phyloP scores from a whole-genome alignment of 768 basidiomycete species.

The Dacryopinax spathularia region DNA sequence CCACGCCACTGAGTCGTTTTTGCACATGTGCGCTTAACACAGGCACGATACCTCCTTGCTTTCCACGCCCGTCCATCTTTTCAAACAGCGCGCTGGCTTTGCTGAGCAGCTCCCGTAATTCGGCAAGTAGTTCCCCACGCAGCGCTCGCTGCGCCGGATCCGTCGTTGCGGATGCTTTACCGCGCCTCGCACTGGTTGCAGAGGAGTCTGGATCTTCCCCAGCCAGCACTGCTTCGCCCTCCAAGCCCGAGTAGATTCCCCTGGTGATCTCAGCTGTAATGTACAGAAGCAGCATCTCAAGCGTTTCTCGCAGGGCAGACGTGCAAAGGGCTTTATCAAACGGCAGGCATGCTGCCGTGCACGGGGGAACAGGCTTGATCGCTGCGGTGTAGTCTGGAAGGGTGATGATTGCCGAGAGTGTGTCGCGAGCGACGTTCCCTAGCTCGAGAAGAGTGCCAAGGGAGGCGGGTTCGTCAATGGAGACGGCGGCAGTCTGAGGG shows the following conservation, averaged over 20 bases:
- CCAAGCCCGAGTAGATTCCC: background rate
- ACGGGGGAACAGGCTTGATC: slow-evolving; percentile 14
- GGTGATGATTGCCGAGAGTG: slow-evolving; percentile 51
- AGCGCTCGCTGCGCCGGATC: slow-evolving; percentile 58
- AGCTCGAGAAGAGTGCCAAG: slow-evolving; percentile 79
- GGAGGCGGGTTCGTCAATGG: slow-evolving; percentile 67
- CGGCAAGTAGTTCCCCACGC: slow-evolving; percentile 65
- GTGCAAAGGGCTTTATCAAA: slow-evolving; percentile 13
- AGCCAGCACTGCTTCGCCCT: slow-evolving; percentile 3
- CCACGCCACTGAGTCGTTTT: background rate
- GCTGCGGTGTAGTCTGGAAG: slow-evolving; percentile 46
- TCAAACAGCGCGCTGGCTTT: slow-evolving; percentile 50
- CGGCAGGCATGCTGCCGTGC: slow-evolving; percentile 15
- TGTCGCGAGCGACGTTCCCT: slow-evolving; percentile 60
- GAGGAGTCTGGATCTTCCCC: slow-evolving; percentile 29
- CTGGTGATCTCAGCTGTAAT: background rate
- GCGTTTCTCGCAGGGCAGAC: slow-evolving; percentile 11
- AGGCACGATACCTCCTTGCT: background rate
- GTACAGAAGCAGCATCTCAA: slow-evolving; percentile 1
- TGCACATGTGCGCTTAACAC: background rate
- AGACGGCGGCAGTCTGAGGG: slow-evolving; percentile 67
- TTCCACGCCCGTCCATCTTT: slow-evolving; percentile 34
- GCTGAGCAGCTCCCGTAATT: slow-evolving; percentile 49
- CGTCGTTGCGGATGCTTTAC: slow-evolving; percentile 33
- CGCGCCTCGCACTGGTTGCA: slow-evolving; percentile 25